Base-by-base conservation (phyloP, 2,329 filamentous ascomycete species). In the Xylaria sp. region DNA sequence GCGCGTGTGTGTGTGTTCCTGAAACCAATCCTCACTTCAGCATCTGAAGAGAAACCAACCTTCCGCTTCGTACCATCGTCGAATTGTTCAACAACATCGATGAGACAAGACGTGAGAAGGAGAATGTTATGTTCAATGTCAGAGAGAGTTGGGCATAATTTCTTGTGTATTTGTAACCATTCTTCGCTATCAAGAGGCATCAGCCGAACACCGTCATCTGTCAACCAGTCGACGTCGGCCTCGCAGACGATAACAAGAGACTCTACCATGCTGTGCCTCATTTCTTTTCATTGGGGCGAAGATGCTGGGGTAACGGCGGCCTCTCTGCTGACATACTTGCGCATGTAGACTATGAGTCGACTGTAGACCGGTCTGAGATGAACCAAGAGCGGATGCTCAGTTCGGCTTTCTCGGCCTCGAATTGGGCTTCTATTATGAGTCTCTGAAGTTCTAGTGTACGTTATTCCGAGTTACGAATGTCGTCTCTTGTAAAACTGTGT, bases 201-300 rank as follows among this genome's bases (percentile, higher is more conserved):
- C 31, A 66, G 15, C 4, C 67, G 62, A 15, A 66, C 31, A 2
- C 63, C 67, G n/a, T 66, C 67, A 28, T 69, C 63, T 4, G 10
- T n/a, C 20, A 66, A 33, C 67, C 58, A 66, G 54, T 56, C 59
- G 15, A 55, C 67, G 18, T 54, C 59, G 12, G 63, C 48, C 52
- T 69, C 58, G n/a, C 67, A 69, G n/a, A 69, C 39, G 20, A 69
- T 36, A 20, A 69, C 28, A 4, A 69, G 55, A 15, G 67, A 69
- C 18, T 6, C 28, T 12, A 52, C 59, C 63, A 69, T 66, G 31
- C 67, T 62, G 7, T 54, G 20, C 4, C 41, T 46, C 52, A 66
- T 59, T 7, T 39, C 55, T 9, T 9, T 8, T 63, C 63, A 69
- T 20, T 39, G 13, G 6, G 57, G 15, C 18, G 62, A 49, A 13